These are phyloP conservation scores for Fusarium xyrophilum DNA, from an alignment of 2,329 filamentous ascomycete species.

Conservation along the genomic window DNA sequence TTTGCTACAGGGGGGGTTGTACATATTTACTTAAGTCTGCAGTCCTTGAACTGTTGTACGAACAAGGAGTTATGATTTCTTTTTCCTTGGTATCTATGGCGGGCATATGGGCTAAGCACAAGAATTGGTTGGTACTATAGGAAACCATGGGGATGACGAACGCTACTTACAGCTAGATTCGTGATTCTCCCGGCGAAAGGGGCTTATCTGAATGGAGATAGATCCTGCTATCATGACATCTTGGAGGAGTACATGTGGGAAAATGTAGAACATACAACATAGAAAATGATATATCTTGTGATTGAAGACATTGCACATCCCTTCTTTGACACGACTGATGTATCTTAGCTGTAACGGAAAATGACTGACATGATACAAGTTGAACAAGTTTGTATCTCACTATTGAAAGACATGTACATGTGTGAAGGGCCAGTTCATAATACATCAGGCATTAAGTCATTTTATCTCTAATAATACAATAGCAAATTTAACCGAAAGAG, in stretches of 20 bases:
- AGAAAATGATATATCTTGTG: conserved; percentile 15
- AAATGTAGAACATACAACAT: not conserved
- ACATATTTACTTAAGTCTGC: not conserved
- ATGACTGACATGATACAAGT: not conserved
- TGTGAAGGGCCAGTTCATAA: not conserved
- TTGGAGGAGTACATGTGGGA: conserved; percentile 6
- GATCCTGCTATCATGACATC: conserved; percentile 3
- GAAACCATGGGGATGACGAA: not conserved
- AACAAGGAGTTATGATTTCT: conserved; percentile 12
- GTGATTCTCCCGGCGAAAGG: not conserved
- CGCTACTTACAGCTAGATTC: not conserved
- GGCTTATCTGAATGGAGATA: conserved; percentile 1
- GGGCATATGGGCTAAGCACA: not conserved
- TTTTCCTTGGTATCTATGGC: conserved; percentile 14
- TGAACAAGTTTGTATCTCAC: not conserved
- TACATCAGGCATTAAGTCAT: conserved; percentile 2
- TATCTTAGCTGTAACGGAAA: not conserved
- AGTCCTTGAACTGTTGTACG: not conserved
- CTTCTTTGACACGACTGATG: not conserved
- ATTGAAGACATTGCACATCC: not conserved
- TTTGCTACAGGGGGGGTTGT: not conserved
- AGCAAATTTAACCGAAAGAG: conserved; percentile 4
- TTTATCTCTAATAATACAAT: conserved; percentile 9
- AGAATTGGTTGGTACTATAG: not conserved
- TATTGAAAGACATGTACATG: not conserved